Base-by-base conservation (phyloP, 345 rosid species). In the Boechera retrofracta region DNA sequence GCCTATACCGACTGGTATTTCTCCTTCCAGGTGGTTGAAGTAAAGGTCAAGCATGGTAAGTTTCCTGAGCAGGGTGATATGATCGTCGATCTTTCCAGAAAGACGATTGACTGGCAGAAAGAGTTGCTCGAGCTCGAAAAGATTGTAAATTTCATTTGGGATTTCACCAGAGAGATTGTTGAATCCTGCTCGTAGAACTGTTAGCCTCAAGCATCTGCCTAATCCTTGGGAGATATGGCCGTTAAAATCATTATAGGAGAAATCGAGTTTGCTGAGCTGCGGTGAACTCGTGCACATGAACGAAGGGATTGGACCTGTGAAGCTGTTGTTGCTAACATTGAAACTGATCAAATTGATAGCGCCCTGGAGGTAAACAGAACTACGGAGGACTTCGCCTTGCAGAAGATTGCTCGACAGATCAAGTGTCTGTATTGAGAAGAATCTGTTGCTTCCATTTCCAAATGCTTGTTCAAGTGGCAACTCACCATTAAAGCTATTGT, bases 381-480 rank as follows among this genome's bases (percentile, higher is more conserved):
- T 16, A 15, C 64, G 21, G n/a, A 78, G 85, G 72, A 87, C 57
- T 21, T 7, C 29, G 8, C 97, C 98, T 7, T 65, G 49, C 62
- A 93, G 86, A 45, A 11, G 65, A 72, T 93, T 93, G 86, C 97
- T 85, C 1, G 98, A 91, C 67, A 89, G 80, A 73, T 93, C 83
- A 62, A 89, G 10, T 1, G 64, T 44, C 72, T 74, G 81, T 24
- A 88, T 60, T 9, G 78, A 58, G 67, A 77, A 71, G 41, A 32
- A 2, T 16, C 8, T 57, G 41, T 6, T 75, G 21, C 24, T 67
- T 45, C 51, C 74, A 15, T 44, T 39, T 16, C 16, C 33, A 55
- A 12, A 67, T 36, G 70, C 26, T 69, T 42, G 55, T 58, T 73
- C 79, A 70, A 72, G 75, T 57, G 91, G 88, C 53, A 91, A 54